Conservation (phyloP, 2,329 filamentous ascomycete species). For the Microthyrium microscopicum region DNA sequence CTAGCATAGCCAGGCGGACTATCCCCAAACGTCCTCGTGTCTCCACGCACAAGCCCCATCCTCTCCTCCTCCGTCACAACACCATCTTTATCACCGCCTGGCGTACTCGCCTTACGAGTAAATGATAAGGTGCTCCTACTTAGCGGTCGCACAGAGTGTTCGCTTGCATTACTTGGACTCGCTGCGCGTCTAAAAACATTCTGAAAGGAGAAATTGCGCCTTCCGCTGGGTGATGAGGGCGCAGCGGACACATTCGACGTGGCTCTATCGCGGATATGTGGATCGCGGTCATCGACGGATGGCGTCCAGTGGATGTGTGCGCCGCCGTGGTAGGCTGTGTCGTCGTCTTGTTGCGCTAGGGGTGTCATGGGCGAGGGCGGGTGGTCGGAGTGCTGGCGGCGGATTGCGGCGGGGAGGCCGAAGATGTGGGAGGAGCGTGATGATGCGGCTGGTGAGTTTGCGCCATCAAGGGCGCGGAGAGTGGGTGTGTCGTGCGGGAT, state of each 20-base stretch:
- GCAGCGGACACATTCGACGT: constrained; percentile 27
- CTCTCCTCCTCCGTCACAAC: constrained; percentile 66
- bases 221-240: constrained; percentile 31
- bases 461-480: no score
- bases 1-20: background rate
- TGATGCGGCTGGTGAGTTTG: background rate
- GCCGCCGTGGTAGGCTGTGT: constrained; percentile 14
- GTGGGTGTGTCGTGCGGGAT: background rate
- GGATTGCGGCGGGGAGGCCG: constrained; percentile 25
- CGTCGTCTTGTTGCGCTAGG: constrained; percentile 1
- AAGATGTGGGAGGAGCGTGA: no score
- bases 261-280: no score
- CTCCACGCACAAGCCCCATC: constrained; percentile 66
- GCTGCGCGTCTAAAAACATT: constrained; percentile 53
- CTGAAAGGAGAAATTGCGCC: constrained; percentile 84
- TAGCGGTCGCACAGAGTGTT: constrained; percentile 15
- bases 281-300: constrained; percentile 24
- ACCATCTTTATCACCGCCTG: constrained; percentile 24
- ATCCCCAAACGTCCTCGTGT: constrained; percentile 23
- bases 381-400: constrained; percentile 2
- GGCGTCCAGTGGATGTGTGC: constrained; percentile 32
- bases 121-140: constrained; percentile 16
- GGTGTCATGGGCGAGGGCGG: background rate
- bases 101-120: constrained; percentile 14
- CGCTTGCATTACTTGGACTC: constrained; percentile 13